Percentiles rank a stretch among this genome's conserved stretches.
Conservation (phyloP, 768 basidiomycete genomes). For the Phylloporus sp. region DNA sequence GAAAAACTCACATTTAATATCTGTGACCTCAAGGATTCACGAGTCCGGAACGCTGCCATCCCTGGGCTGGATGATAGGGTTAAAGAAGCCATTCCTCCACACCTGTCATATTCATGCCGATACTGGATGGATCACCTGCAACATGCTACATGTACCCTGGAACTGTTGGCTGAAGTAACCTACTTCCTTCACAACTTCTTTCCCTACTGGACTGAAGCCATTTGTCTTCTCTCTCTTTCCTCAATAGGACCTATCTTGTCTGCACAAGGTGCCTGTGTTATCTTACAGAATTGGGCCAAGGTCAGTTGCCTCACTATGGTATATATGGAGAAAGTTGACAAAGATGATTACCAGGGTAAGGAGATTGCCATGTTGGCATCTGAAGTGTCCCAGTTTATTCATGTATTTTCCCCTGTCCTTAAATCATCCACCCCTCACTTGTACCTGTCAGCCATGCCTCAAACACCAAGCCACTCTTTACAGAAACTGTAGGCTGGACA, state of each 20-base stretch:
- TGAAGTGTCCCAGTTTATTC: neutral
- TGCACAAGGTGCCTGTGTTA: neutral
- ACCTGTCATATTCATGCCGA: too few relatives aligned
- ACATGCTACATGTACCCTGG: neutral
- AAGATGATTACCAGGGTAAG: neutral
- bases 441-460: too few relatives aligned
- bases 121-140: conserved; percentile 3
- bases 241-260: neutral
- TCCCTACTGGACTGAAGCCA: conserved; percentile 2
- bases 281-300: neutral
- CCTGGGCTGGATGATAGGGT: neutral
- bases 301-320: neutral
- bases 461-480: neutral
- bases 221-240: neutral
- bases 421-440: neutral
- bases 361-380: neutral
- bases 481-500: neutral
- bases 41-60: neutral
- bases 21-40: conserved; percentile 2
- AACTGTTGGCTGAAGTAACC: neutral
- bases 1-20: conserved; percentile 3
- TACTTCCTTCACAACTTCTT: conserved; percentile 1
- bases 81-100: neutral
- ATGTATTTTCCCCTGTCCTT: neutral
- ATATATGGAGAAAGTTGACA: neutral